Percentiles rank a stretch among this genome's conserved stretches.
These are phyloP conservation scores for Zygosaccharomyces lentus DNA, from an alignment of 805 yeast species.

Conservation along the genomic window DNA sequence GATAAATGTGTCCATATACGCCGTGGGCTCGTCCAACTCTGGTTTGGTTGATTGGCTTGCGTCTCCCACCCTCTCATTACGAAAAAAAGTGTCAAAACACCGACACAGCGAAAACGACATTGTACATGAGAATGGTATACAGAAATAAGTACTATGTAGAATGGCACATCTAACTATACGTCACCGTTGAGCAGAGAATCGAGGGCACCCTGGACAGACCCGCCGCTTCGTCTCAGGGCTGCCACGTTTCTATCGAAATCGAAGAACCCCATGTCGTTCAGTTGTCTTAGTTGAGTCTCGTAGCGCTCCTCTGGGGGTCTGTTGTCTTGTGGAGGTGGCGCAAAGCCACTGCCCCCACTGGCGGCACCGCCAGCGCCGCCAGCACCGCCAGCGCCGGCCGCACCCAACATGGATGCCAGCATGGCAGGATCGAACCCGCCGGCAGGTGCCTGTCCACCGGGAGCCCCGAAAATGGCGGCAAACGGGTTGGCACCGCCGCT, in stretches of 20 bases:
- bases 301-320: slow-evolving; percentile 80
- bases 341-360: slow-evolving; percentile 2
- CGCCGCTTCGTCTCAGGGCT: slow-evolving; percentile 93
- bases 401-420: slow-evolving; percentile 42
- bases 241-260: slow-evolving; percentile 90
- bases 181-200: slow-evolving; percentile 73
- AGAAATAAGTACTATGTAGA: not conserved
- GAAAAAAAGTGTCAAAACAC: not conserved
- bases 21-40: not conserved
- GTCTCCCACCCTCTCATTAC: too few species aligned
- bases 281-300: slow-evolving; percentile 65
- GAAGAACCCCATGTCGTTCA: slow-evolving; percentile 80
- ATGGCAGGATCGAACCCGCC: slow-evolving; percentile 49
- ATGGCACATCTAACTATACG: slow-evolving; percentile 31
- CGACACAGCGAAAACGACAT: not conserved
- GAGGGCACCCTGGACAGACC: slow-evolving; percentile 94
- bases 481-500: slow-evolving; percentile 42
- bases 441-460: slow-evolving; percentile 25
- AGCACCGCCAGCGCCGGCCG: not conserved
- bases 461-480: slow-evolving; percentile 33
- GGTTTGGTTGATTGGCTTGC: not conserved
- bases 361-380: not conserved
- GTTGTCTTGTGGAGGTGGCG: slow-evolving; percentile 40
- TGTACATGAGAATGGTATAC: not conserved
- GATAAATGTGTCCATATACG: slow-evolving; percentile 9